Evolutionary conservation across 2,329 filamentous ascomycete species (phyloP), one percentile per base, ranked within the genome.

Genomic region (Ophiostoma fasciatum): DNA sequence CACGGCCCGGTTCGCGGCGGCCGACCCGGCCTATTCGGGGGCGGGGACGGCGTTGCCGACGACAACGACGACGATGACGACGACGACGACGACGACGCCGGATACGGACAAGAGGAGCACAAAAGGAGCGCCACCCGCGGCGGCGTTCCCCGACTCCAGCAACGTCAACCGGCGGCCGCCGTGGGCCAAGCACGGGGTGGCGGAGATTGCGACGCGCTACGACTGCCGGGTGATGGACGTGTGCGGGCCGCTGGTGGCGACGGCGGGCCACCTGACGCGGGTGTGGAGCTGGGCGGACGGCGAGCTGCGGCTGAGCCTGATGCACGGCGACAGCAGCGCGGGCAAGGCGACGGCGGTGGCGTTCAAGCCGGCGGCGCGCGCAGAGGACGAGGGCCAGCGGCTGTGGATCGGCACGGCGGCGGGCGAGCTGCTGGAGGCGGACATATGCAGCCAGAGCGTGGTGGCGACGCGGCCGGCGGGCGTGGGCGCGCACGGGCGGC

Each of bases 331-430:
- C 50, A 83, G 80, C 2, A 66, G 84, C 43, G 93, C 82, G 51
- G n/a, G n/a, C n/a, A n/a, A n/a, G n/a, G 79, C 82, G 7, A 78
- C 84, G 2, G 74, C 85, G 2, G 62, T 94, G 6, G 71, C 74
- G 0, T 98, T 98, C 58, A 92, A 93, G 52, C 85, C 88, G 3
- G 80, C 78, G 1, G 63, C 68, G 3, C 73, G 80, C 44, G 70
- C 88, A 1, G 73, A 83, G 40, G 75, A 87, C 31, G 88, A 96
- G 56, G 88, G 85, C 6, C 69, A 71, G 36, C 69, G 76, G 12
- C 48, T 98, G 18, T 98, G 90, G 90, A 71, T 96, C 22, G 90
- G 90, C 7, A 94, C 80, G 29, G 93, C 80, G 46, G 65, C 74
- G 7, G 90, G 90, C 32, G 90, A 98, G 44, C 64, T 98, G 27